Evolutionary conservation across 1,284 basidiomycete genomes (phyloP), one percentile per base, ranked within the genome.

Genomic region (Heliocybe sulcata): DNA sequence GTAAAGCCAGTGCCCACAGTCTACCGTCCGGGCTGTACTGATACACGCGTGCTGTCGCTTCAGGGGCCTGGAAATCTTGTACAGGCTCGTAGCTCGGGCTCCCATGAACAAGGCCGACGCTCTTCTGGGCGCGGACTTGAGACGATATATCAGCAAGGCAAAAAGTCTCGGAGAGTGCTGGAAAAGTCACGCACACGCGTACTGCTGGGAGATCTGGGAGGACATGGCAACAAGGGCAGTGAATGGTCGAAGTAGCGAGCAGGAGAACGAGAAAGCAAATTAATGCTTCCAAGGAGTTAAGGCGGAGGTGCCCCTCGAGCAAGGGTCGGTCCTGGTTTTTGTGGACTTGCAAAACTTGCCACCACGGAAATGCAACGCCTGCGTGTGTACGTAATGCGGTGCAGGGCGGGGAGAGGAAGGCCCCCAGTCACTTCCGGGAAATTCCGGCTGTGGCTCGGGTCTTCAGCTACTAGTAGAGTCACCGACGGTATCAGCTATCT

Each of bases 61-160:
- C 83, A 57, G 87, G 87, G 52, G 73, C 74, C 56, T 77, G 73
- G 63, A 96, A 90, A 54, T 81, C 83, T 56, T 81, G 71, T 42
- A 90, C 73, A 22, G 85, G 71, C 25, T 76, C 69, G 70, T 94
- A 98, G 61, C 82, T 78, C 53, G 95, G 93, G 16, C 85, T 78
- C 45, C 90, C 92, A 59, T 85, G 81, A 65, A 93, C 84, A 65
- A 98, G 82, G 60, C 92, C 92, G 57, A 95, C 77, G 56, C 82
- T 81, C 83, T 97, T 98, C 82, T 96, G 94, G 52, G 95, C 90
- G 69, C 95, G 92, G 77, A 86, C 92, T 94, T 66, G 26, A 54
- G 57, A 38, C 53, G 61, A 52, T 35, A 54, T 38, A 38, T 48
- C 57, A 51, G 42, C 54, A 54, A 53, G 19, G 53, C 51, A 23